Percentiles rank a stretch among this genome's conserved stretches.
Evolutionary conservation across 495 filamentous ascomycete genomes (phyloP).

Genomic region (Penicillium robsamsonii): DNA sequence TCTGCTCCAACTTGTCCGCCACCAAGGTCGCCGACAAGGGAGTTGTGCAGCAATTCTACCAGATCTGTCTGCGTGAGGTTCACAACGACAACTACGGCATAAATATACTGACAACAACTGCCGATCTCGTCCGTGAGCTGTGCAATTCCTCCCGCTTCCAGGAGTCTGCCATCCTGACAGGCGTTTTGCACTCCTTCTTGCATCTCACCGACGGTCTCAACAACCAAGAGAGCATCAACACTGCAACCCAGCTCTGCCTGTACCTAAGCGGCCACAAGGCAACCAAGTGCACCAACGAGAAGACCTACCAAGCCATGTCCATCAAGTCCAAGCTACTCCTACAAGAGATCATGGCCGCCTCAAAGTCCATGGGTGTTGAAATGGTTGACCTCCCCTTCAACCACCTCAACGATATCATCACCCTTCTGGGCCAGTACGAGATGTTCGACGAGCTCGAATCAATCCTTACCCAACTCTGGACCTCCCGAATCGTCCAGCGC

Average conservation of each 20-base stretch:
- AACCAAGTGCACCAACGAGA: conserved; percentile 38
- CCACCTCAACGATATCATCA: conserved; percentile 54
- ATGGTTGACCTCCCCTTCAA: conserved; percentile 51
- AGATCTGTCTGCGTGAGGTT: conserved; percentile 49
- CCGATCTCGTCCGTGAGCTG: conserved; percentile 39
- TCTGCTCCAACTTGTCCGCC: conserved; percentile 55
- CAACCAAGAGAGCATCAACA: conserved; percentile 44
- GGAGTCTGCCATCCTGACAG: conserved; percentile 52
- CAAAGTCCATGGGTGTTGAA: conserved; percentile 49
- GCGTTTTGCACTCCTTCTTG: conserved; percentile 55
- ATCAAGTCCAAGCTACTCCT: conserved; percentile 54
- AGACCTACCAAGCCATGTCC: conserved; percentile 46
- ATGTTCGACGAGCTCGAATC: conserved; percentile 59
- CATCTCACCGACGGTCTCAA: conserved; percentile 54
- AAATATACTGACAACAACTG: conserved; percentile 42
- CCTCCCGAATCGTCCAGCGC: conserved; percentile 57
- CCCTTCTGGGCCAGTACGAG: conserved; percentile 56
- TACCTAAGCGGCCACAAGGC: conserved; percentile 52
- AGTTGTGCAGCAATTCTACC: conserved; percentile 44
- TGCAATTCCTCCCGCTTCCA: conserved; percentile 46
- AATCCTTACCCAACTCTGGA: conserved; percentile 59
- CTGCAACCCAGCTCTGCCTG: conserved; percentile 55
- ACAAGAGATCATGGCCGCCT: conserved; percentile 48
- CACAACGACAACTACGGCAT: conserved; percentile 41
- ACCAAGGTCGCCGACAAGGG: conserved; percentile 38